These are phyloP conservation scores for Plasmodium fragile DNA, from an alignment of 169 alveolate genomes.

Conservation along the genomic window DNA sequence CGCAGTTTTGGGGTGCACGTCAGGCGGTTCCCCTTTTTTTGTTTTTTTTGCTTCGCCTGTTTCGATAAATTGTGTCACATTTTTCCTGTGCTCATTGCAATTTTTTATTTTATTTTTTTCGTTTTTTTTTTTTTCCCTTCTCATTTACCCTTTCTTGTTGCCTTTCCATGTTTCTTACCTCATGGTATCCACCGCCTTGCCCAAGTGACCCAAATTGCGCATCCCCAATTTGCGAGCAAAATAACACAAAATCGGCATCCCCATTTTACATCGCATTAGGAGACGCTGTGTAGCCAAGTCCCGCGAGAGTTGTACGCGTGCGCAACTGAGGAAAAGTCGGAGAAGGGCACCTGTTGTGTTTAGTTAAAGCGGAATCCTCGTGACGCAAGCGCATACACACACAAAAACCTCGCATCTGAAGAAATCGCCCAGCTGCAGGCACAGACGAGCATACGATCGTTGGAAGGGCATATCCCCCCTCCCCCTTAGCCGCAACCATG, in stretches of 20 bases:
- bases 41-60: neutral
- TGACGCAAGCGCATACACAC: neutral
- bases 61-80: neutral
- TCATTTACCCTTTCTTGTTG: neutral
- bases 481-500: conserved; percentile 36
- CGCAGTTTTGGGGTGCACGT: neutral
- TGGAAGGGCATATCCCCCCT: neutral
- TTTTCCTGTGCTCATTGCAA: neutral
- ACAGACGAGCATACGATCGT: neutral
- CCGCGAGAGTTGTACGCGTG: neutral
- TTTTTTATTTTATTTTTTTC: conserved; percentile 8
- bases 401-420: neutral
- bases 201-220: neutral
- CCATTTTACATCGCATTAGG: neutral
- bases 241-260: neutral
- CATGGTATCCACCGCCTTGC: neutral
- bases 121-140: neutral
- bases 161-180: neutral
- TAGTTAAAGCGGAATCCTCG: neutral
- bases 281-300: neutral
- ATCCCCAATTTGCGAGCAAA: neutral
- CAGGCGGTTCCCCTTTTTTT: neutral
- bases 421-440: neutral
- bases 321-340: neutral
- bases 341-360: neutral